These are phyloP conservation scores for Hylodesmum podocarpum DNA, from an alignment of 306 rosid genomes.

Conservation along the genomic window DNA sequence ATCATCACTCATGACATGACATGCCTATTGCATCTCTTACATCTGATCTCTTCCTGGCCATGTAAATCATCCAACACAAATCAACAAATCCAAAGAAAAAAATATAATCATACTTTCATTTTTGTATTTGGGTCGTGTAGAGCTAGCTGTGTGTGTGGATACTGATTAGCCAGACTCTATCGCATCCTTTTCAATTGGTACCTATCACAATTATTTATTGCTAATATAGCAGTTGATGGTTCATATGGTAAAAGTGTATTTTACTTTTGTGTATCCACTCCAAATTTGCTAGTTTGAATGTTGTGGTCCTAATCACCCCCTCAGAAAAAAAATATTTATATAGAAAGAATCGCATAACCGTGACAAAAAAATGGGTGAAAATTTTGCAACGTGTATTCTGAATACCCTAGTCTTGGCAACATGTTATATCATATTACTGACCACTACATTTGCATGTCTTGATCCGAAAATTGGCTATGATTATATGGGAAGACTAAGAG, in stretches of 20 bases:
- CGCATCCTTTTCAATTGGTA: constrained; percentile 26
- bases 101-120: not conserved
- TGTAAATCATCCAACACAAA: constrained; percentile 4
- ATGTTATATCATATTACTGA: too few species aligned
- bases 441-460: too few species aligned
- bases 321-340: not conserved
- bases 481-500: not conserved
- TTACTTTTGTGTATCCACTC: not conserved
- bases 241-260: not conserved
- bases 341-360: not conserved
- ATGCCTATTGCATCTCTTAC: constrained; percentile 35
- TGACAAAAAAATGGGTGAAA: not conserved
- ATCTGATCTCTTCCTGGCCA: constrained; percentile 34
- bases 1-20: constrained; percentile 39
- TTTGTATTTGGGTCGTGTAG: not conserved
- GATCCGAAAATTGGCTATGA: too few species aligned
- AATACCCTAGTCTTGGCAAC: too few species aligned
- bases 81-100: constrained; percentile 3
- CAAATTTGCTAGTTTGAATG: not conserved
- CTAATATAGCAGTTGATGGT: constrained; percentile 20
- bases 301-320: constrained; percentile 31
- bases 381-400: not conserved
- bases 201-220: constrained; percentile 23
- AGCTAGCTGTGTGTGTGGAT: constrained; percentile 32
- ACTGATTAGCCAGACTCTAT: not conserved